phyloP scores from a whole-genome alignment of 2,329 filamentous ascomycete genomes.

The Cytospora piceicola region DNA sequence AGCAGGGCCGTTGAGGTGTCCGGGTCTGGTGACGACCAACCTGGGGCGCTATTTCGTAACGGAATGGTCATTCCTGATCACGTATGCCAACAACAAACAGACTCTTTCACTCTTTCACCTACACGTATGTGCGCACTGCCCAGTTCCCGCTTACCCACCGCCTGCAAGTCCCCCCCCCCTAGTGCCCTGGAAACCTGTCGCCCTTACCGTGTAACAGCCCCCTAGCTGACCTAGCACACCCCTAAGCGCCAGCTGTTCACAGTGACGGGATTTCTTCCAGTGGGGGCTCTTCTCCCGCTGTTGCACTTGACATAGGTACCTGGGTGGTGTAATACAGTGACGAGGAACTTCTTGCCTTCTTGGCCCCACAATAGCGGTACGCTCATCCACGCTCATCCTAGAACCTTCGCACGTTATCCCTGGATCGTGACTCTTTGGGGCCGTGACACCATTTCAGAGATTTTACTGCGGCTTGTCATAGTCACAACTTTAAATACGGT shows the following conservation, averaged over 20 bases:
- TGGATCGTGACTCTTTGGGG: conserved; percentile 17
- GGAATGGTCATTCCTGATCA: conserved; percentile 33
- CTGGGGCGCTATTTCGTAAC: conserved; percentile 35
- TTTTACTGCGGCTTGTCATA: conserved; percentile 15
- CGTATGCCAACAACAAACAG: conserved; percentile 4
- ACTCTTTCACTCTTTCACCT: background rate
- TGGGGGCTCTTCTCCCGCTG: background rate
- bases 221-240: background rate
- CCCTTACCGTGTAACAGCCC: conserved; percentile 31
- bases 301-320: no score
- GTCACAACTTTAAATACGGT: background rate
- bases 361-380: background rate
- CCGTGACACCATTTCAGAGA: conserved; percentile 17
- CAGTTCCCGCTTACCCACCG: no score
- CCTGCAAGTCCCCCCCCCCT: no score
- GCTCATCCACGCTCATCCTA: background rate
- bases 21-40: conserved; percentile 33
- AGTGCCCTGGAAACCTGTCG: conserved; percentile 18
- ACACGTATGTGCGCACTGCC: no score
- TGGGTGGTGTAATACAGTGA: background rate
- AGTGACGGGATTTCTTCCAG: background rate
- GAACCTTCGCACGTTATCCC: conserved; percentile 18
- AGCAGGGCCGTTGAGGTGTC: conserved; percentile 22
- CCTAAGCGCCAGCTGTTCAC: conserved; percentile 19
- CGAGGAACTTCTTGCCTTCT: background rate